Evolutionary conservation across 768 basidiomycete genomes (phyloP).

Genomic region (Leccinum rimulosum): DNA sequence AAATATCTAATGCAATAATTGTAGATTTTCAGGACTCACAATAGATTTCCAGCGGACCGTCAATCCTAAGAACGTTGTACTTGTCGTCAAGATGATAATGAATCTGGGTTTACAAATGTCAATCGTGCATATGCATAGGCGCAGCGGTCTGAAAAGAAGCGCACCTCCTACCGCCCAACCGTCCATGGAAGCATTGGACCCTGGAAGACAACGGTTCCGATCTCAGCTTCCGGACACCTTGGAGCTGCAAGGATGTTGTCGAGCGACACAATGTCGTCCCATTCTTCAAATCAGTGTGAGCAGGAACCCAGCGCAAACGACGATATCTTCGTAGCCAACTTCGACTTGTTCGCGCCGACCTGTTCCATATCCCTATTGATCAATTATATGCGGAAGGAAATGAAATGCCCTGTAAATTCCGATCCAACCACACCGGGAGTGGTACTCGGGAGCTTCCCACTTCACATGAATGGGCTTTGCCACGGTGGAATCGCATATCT

Average conservation of each 20-base stretch:
- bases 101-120: conserved; percentile 41
- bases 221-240: conserved; percentile 43
- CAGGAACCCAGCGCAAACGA: conserved; percentile 91
- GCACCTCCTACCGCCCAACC: conserved; percentile 77
- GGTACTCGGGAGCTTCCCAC: conserved; percentile 84
- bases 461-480: conserved; percentile 83
- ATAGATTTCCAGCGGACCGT: conserved; percentile 85
- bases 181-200: conserved; percentile 86
- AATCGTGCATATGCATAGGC: neutral
- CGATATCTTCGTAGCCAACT: conserved; percentile 80
- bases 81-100: conserved; percentile 97
- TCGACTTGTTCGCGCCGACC: conserved; percentile 87
- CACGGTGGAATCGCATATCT: conserved; percentile 73
- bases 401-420: conserved; percentile 66
- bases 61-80: conserved; percentile 89
- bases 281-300: conserved; percentile 75
- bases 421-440: conserved; percentile 95
- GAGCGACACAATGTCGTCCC: conserved; percentile 82
- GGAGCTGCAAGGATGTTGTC: conserved; percentile 37
- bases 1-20: neutral
- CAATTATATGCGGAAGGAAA: neutral
- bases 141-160: neutral
- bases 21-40: conserved; percentile 46
- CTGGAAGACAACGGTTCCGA: conserved; percentile 71
- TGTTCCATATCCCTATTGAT: conserved; percentile 28